These are phyloP conservation scores for Myrica gale DNA, from an alignment of 306 rosid genomes.

Conservation along the genomic window DNA sequence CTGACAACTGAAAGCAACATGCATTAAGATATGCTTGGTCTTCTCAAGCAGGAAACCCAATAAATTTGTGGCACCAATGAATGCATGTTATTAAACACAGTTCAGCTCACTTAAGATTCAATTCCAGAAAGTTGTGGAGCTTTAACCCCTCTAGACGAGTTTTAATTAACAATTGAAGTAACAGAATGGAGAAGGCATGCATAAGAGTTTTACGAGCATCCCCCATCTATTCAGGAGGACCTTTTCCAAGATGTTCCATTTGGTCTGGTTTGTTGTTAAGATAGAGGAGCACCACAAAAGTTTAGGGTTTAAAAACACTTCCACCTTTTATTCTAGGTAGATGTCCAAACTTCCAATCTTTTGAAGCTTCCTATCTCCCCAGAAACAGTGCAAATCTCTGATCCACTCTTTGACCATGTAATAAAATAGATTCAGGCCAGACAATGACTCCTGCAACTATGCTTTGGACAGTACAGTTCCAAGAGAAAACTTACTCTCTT, in stretches of 20 bases:
- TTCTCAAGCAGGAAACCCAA: slow-evolving; percentile 4
- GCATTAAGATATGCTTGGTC: slow-evolving; percentile 18
- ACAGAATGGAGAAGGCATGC: slow-evolving; percentile 10
- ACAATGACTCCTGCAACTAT: background rate
- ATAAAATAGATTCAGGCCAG: background rate
- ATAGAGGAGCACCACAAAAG: background rate
- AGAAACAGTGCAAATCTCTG: slow-evolving; percentile 6
- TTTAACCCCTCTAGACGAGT: background rate
- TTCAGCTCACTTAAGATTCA: slow-evolving; percentile 4
- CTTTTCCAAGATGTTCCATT: slow-evolving; percentile 2
- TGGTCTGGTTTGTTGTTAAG: slow-evolving; percentile 15
- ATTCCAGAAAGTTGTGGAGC: slow-evolving; percentile 19
- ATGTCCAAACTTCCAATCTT: background rate
- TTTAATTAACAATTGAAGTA: slow-evolving; percentile 6
- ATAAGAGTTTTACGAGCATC: slow-evolving; percentile 4
- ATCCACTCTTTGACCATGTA: slow-evolving; percentile 7
- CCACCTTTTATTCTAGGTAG: slow-evolving; percentile 1
- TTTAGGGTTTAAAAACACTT: background rate
- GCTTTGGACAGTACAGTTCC: background rate
- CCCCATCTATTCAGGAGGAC: background rate
- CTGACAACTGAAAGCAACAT: slow-evolving; percentile 70
- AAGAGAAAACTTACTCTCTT: slow-evolving; percentile 61
- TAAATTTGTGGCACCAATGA: slow-evolving; percentile 14
- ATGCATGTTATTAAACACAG: background rate
- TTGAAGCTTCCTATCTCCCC: background rate